Evolutionary conservation across 148 eudicot genomes (phyloP).

Genomic region (Persicaria maculosa): DNA sequence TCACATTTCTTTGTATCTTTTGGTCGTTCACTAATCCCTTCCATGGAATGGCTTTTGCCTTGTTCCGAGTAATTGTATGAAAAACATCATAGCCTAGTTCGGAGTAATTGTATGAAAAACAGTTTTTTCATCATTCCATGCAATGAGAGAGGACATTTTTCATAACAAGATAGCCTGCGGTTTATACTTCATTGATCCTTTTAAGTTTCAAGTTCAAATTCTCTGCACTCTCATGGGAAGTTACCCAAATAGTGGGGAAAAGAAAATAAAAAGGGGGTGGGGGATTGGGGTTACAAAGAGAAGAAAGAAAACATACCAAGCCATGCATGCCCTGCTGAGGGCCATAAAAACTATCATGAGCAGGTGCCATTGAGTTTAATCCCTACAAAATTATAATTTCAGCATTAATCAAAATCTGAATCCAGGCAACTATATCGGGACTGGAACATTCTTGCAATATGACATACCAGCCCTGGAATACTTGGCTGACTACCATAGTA

Average conservation of each 20-base stretch:
- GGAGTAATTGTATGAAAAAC: too few species aligned
- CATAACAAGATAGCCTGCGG: not conserved
- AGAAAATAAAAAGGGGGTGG: too few species aligned
- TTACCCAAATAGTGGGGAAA: not conserved
- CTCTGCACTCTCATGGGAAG: not conserved
- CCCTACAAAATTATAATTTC: constrained; percentile 38
- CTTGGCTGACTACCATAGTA: constrained; percentile 68
- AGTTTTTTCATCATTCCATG: not conserved
- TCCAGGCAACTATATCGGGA: not conserved
- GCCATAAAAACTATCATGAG: constrained; percentile 70
- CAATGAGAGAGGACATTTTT: not conserved
- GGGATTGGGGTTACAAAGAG: not conserved
- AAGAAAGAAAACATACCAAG: constrained; percentile 43
- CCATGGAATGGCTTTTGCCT: not conserved
- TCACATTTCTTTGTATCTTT: not conserved
- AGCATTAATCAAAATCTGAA: constrained; percentile 6
- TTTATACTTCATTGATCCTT: not conserved
- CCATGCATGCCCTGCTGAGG: constrained; percentile 68
- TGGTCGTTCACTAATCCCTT: not conserved
- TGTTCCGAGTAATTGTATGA: not conserved
- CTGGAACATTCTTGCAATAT: constrained; percentile 13
- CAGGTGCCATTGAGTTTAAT: constrained; percentile 67
- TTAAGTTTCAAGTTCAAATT: not conserved
- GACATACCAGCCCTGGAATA: constrained; percentile 81
- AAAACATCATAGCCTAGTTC: not conserved